Evolutionary conservation across 345 rosid genomes (phyloP), one percentile per base, ranked within the genome.

Genomic region (Kernera saxatilis): DNA sequence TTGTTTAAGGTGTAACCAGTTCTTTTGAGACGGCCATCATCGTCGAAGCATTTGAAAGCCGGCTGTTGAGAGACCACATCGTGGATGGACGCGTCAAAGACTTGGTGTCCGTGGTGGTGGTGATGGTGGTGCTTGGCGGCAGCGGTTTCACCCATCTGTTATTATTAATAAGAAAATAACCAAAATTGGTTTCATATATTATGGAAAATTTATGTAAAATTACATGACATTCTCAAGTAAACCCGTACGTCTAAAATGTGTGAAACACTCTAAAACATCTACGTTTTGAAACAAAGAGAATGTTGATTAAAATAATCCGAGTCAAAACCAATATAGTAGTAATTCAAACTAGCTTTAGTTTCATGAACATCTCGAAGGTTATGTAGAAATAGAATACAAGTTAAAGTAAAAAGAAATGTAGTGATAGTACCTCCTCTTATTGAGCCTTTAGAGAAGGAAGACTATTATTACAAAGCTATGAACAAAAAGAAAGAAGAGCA

Each of bases 11-110:
- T 2, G 3, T 45, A 39, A 86, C 94, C 95, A 6, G 88, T 81
- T 78, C 98, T 70, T 67, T 84, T 82, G 72, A 67, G 87, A 17
- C 87, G 89, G 55, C 93, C 96, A 33, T 92, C 96, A 8, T 92
- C 94, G 8, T 92, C 96, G 26, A 87, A 79, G 75, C 81, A 84
- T 49, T 76, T 72, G 69, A 85, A 79, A 72, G 54, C 82, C n/a
- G 17, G 59, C 55, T 56, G 83, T 6, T 77, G 52, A 41, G 76
- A 81, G 52, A 60, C 55, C 8, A 9, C 22, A 29, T 63, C 57
- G 17, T 72, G 75, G n/a, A 73, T 45, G 50, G 83, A 70, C 41
- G 70, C 49, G 75, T 74, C 80, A 11, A 79, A 79, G 54, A 78
- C 83, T 58, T 72, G 84, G 79, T 63, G 82, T 65, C 68, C 55